phyloP scores from a whole-genome alignment of 106 monocot species.

The Phalaenopsis equestris region DNA sequence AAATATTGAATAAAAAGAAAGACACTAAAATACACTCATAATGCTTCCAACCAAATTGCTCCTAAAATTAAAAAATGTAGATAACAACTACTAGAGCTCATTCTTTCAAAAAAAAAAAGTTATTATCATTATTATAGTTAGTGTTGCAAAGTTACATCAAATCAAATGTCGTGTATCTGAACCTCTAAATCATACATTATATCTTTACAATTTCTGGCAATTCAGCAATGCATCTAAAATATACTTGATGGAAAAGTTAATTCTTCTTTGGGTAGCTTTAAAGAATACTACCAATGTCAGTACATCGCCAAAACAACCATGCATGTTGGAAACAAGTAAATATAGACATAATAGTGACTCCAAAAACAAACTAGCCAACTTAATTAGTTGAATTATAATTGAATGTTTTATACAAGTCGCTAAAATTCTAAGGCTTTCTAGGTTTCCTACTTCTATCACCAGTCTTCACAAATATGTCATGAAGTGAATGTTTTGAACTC shows the following conservation, averaged over 20 bases:
- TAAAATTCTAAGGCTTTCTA: background rate
- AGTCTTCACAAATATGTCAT: background rate
- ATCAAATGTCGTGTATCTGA: background rate
- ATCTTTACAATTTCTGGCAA: background rate
- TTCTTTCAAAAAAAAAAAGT: background rate
- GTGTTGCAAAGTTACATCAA: background rate
- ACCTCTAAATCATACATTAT: background rate
- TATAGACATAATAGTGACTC: background rate
- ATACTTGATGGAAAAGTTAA: background rate
- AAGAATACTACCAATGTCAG: background rate
- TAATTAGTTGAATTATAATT: background rate
- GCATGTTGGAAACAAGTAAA: background rate
- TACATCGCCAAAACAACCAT: background rate
- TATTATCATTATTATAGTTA: background rate
- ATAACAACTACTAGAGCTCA: background rate
- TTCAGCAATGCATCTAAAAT: background rate
- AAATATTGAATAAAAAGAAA: no score
- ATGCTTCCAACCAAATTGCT: no score
- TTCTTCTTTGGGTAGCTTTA: background rate
- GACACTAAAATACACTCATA: no score
- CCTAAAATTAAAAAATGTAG: background rate
- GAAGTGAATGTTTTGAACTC: background rate
- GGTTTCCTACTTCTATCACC: background rate
- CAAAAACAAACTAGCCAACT: background rate
- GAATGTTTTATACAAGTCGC: background rate